Conservation (phyloP, 306 rosid genomes). For the Mimosa pudica region DNA sequence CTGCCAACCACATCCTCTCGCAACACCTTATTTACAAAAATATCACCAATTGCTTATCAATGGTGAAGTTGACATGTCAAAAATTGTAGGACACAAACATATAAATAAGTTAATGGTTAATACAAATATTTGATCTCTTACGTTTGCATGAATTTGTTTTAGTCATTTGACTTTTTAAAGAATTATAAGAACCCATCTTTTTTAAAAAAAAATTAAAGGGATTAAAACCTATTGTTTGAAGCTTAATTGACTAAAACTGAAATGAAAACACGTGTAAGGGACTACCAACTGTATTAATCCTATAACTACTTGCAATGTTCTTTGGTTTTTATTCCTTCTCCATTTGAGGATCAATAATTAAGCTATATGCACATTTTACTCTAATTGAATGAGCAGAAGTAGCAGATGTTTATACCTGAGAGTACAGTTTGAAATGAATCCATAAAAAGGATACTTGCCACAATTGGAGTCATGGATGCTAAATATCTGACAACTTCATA, state of each 20-base stretch:
- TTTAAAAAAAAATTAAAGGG: too few species aligned
- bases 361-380: neutral
- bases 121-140: too few species aligned
- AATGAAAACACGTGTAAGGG: too few species aligned
- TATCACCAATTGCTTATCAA: neutral
- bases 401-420: conserved; percentile 37
- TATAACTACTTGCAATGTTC: neutral
- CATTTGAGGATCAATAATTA: neutral
- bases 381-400: neutral
- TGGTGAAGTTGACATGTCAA: conserved; percentile 10
- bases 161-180: too few species aligned
- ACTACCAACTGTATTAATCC: too few species aligned
- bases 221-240: too few species aligned
- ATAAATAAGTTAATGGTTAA: neutral
- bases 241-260: too few species aligned
- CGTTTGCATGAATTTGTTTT: too few species aligned
- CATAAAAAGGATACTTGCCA: conserved; percentile 29
- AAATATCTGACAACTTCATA: conserved; percentile 60
- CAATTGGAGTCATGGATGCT: conserved; percentile 57
- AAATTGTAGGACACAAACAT: neutral
- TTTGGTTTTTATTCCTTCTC: neutral
- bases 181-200: too few species aligned
- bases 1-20: conserved; percentile 52
- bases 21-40: conserved; percentile 36
- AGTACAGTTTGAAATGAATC: conserved; percentile 49